Conservation (phyloP, 2,329 filamentous ascomycete species). For the Verticillium nonalfalfae region DNA sequence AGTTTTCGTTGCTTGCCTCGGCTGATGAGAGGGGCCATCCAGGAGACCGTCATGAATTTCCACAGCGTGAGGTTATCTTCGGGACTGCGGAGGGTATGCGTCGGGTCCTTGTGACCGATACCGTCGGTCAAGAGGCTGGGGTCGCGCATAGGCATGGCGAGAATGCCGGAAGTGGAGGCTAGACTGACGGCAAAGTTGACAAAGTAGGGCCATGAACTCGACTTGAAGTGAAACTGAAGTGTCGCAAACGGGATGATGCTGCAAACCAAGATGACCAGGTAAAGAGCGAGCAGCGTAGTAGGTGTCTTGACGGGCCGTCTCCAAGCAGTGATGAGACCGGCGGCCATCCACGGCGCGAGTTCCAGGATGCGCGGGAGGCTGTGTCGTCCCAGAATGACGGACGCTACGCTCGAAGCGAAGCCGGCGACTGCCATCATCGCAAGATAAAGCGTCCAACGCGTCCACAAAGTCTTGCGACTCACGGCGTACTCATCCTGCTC, state of each 20-base stretch:
- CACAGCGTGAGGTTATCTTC: slow-evolving; percentile 76
- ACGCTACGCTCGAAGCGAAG: slow-evolving; percentile 22
- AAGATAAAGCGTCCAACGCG: slow-evolving; percentile 30
- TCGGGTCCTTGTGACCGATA: slow-evolving; percentile 54
- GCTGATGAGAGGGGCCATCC: slow-evolving; percentile 70
- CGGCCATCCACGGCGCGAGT: slow-evolving; percentile 30
- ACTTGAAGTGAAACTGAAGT: neutral
- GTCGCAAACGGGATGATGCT: slow-evolving; percentile 11
- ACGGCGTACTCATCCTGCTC: slow-evolving; percentile 20
- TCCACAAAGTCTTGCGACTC: slow-evolving; percentile 23
- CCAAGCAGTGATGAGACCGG: slow-evolving; percentile 26
- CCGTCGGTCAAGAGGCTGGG: slow-evolving; percentile 43
- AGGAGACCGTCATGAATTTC: slow-evolving; percentile 80
- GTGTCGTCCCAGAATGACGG: slow-evolving; percentile 20
- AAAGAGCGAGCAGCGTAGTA: slow-evolving; percentile 30
- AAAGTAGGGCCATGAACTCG: slow-evolving; percentile 14
- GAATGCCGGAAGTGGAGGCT: slow-evolving; percentile 22
- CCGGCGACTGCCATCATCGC: slow-evolving; percentile 24
- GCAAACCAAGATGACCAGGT: slow-evolving; percentile 24
- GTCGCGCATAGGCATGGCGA: slow-evolving; percentile 66
- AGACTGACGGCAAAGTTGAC: slow-evolving; percentile 15
- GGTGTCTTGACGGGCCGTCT: slow-evolving; percentile 35
- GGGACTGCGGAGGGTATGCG: slow-evolving; percentile 55
- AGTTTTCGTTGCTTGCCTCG: slow-evolving; percentile 60
- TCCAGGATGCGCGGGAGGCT: slow-evolving; percentile 22